phyloP scores from a whole-genome alignment of 257 asterid species.

The Haberlea rhodopensis region DNA sequence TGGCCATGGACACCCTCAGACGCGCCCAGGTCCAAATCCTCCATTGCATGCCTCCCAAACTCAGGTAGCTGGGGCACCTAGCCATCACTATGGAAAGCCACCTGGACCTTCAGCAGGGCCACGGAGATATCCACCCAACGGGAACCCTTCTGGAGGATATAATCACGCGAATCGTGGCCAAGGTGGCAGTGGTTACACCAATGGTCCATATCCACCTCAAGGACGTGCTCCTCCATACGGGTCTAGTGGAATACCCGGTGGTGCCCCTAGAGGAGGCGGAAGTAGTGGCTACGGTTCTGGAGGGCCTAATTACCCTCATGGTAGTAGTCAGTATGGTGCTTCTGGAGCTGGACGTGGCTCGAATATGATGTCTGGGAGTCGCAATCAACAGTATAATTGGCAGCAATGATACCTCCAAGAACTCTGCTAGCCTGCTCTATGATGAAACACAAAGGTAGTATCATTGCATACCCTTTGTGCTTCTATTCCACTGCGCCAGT shows the following conservation, averaged over 20 bases:
- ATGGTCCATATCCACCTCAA: slow-evolving; percentile 72
- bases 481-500: neutral
- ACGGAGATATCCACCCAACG: slow-evolving; percentile 72
- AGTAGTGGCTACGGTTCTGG: slow-evolving; percentile 51
- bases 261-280: slow-evolving; percentile 71
- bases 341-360: slow-evolving; percentile 87
- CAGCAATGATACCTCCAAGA: slow-evolving; percentile 48
- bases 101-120: slow-evolving; percentile 76
- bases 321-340: slow-evolving; percentile 59
- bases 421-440: neutral
- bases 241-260: slow-evolving; percentile 50
- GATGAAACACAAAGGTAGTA: neutral
- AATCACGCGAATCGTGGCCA: slow-evolving; percentile 70
- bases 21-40: slow-evolving; percentile 66
- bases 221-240: slow-evolving; percentile 75
- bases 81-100: slow-evolving; percentile 71
- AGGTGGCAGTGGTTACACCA: slow-evolving; percentile 72
- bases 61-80: slow-evolving; percentile 60
- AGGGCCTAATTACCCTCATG: slow-evolving; percentile 78
- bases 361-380: slow-evolving; percentile 59
- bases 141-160: slow-evolving; percentile 73
- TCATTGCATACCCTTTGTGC: neutral
- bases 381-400: slow-evolving; percentile 86
- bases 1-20: slow-evolving; percentile 60
- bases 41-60: slow-evolving; percentile 48